Evolutionary conservation across 164 flowering plant genomes (phyloP), one percentile per base, ranked within the genome.

Genomic region (Buxus sempervirens): DNA sequence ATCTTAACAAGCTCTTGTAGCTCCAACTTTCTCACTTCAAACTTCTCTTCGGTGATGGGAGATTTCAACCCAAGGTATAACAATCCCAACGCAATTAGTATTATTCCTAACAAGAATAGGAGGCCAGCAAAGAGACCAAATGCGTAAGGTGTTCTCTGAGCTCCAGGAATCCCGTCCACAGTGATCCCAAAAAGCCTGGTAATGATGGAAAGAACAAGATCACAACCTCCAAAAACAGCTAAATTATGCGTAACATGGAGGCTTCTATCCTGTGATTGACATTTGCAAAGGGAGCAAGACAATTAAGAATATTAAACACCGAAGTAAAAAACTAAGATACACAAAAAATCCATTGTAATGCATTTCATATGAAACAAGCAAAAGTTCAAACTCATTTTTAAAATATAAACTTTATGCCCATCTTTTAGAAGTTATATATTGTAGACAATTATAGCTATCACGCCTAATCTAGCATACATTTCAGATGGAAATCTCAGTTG

Each of bases 91-190:
- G 36, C 86, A 63, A 90, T 85, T 3, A 93, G 86, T 48, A 84
- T 72, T 23, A 75, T 58, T 21, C 97, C 98, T 36, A 88, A 14
- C 23, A 82, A n/a, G 62, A 87, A 28, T 18, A 93, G 87, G 26
- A 88, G 53, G 67, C 65, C 90, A 16, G 94, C 1, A 65, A 93
- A 93, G 18, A 93, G 79, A 32, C 76, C 94, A 80, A 93, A 93
- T 18, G 97, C 96, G 66, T 90, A 91, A 49, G 98, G 98, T 27
- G 97, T 85, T 36, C 77, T 70, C 1, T 63, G 25, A 27, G 87
- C 78, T 56, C 98, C 98, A 25, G 98, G 98, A 57, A 93, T 93
- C 42, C 98, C 98, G 69, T 93, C 98, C 22, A 93, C 96, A 71
- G 91, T 93, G 77, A 93, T 88, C 38, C 98, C 98, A 79, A 93